These are phyloP conservation scores for Mortierella sp. DNA, from an alignment of 371 early-diverging fungal genomes.

Conservation along the genomic window DNA sequence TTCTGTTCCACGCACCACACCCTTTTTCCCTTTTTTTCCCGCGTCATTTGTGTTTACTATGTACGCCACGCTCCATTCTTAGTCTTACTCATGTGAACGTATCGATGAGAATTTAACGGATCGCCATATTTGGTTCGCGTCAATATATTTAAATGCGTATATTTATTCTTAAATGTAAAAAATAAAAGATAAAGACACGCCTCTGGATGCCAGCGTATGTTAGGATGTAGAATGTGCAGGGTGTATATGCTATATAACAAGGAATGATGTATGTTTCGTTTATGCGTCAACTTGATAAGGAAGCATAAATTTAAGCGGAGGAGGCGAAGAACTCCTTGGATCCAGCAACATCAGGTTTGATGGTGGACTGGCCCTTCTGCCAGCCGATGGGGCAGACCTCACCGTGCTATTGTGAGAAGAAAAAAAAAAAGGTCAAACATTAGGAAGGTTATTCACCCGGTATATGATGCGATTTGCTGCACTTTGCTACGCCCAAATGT, in stretches of 20 bases:
- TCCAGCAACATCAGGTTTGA: conserved; percentile 76
- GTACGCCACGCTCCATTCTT: no score
- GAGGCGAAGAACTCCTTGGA: conserved; percentile 73
- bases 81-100: no score
- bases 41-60: no score
- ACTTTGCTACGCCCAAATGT: conserved; percentile 24
- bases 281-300: neutral
- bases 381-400: conserved; percentile 93
- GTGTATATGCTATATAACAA: neutral
- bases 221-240: neutral
- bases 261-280: neutral
- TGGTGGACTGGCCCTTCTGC: conserved; percentile 80
- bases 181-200: neutral
- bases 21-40: no score
- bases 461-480: conserved; percentile 3
- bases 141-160: neutral
- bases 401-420: conserved; percentile 65
- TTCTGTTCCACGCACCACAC: no score
- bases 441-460: neutral
- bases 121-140: neutral
- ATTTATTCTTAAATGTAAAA: neutral
- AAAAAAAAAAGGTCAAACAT: neutral
- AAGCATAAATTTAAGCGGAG: conserved; percentile 40
- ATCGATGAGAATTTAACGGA: neutral
- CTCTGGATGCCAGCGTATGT: neutral